Conservation (phyloP, 2,329 filamentous ascomycete genomes). For the Penicillium sp. region DNA sequence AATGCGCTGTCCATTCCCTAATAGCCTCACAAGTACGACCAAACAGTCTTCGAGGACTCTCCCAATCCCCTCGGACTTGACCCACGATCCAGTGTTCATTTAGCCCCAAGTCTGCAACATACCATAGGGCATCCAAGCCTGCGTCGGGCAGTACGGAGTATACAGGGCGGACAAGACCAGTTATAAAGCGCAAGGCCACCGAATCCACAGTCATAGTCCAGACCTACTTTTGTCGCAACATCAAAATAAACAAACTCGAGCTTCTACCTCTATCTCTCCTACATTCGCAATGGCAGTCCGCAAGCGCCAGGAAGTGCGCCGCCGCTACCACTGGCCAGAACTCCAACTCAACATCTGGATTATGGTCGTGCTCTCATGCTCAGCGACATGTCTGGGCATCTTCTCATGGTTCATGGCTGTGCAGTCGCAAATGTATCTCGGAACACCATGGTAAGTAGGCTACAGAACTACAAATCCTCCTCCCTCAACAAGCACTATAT, state of each 20-base stretch:
- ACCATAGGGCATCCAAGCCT: constrained; percentile 6
- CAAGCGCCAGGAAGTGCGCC: constrained; percentile 34
- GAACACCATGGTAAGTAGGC: constrained; percentile 58
- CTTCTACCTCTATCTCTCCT: neutral
- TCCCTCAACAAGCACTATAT: too few species aligned
- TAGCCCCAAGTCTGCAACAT: neutral
- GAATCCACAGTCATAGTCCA: neutral
- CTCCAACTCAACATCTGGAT: constrained; percentile 65
- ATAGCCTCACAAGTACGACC: constrained; percentile 4
- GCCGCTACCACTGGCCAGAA: constrained; percentile 64
- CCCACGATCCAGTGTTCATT: neutral
- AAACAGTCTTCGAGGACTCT: neutral
- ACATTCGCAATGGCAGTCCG: constrained; percentile 31
- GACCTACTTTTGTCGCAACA: neutral
- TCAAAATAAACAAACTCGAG: neutral
- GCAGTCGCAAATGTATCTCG: constrained; percentile 55
- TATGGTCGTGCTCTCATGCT: constrained; percentile 59
- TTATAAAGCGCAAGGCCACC: neutral
- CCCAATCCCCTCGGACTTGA: neutral
- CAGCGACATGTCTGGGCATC: constrained; percentile 58
- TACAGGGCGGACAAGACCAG: neutral
- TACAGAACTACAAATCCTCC: too few species aligned
- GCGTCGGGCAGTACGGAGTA: constrained; percentile 4
- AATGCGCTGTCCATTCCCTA: constrained; percentile 26
- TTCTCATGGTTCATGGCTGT: constrained; percentile 61